Evolutionary conservation across 169 alveolate genomes (phyloP).

Genomic region (Cystoisospora suis): DNA sequence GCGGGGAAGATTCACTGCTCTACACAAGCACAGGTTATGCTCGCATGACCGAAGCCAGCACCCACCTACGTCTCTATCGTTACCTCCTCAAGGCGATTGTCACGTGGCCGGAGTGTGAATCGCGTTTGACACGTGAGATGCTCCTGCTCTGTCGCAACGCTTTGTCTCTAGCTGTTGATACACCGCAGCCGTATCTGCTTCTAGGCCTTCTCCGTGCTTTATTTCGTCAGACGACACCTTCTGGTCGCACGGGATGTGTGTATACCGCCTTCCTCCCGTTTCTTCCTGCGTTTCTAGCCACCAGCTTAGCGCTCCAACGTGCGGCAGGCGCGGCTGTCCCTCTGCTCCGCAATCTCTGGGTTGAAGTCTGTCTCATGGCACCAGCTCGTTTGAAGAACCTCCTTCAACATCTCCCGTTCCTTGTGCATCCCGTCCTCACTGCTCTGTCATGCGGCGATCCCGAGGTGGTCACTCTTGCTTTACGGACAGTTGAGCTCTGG

Average conservation of each 20-base stretch:
- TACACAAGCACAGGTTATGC: slow-evolving; percentile 55
- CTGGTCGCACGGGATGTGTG: slow-evolving; percentile 25
- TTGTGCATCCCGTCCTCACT: slow-evolving; percentile 54
- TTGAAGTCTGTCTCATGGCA: slow-evolving; percentile 52
- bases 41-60: slow-evolving; percentile 51
- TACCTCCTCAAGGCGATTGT: slow-evolving; percentile 58
- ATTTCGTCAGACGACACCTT: slow-evolving; percentile 49
- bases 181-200: slow-evolving; percentile 48
- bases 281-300: not conserved
- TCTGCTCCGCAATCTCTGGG: slow-evolving; percentile 42
- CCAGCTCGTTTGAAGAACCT: slow-evolving; percentile 64
- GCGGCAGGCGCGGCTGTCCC: slow-evolving; percentile 23
- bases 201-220: slow-evolving; percentile 56
- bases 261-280: slow-evolving; percentile 25
- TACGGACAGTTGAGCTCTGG: slow-evolving; percentile 74
- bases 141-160: slow-evolving; percentile 13
- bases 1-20: slow-evolving; percentile 56
- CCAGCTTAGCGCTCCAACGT: not conserved
- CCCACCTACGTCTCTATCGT: slow-evolving; percentile 43
- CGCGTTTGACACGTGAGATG: slow-evolving; percentile 7
- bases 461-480: slow-evolving; percentile 50
- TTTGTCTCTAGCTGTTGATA: slow-evolving; percentile 48
- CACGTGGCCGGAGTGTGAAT: slow-evolving; percentile 39
- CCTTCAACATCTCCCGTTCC: slow-evolving; percentile 51
- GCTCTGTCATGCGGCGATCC: slow-evolving; percentile 57